Base-by-base conservation (phyloP, 306 rosid genomes). In the Ceratonia siliqua region DNA sequence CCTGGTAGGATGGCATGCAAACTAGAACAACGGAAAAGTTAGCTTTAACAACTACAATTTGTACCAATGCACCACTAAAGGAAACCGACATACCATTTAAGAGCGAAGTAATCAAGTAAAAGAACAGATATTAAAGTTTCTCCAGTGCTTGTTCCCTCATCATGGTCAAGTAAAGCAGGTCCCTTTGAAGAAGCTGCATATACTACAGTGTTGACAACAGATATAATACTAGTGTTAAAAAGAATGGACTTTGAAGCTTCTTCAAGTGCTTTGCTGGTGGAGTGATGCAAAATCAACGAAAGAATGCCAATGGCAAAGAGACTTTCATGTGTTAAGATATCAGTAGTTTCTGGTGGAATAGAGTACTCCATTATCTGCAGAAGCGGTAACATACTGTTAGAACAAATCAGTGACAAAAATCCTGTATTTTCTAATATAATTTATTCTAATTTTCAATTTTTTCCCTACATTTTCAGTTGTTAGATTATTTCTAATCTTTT, bases 161-260 rank as follows among this genome's bases (percentile, higher is more conserved):
- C 88, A 30, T 83, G 82, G 71, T 90, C 97, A 70, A 77, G 75
- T 84, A 94, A 83, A 75, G 97, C 94, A 67, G 94, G 91, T 46
- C 97, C 98, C 73, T 88, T 87, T 62, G 86, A 78, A 77, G 85
- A 76, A 36, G 94, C 93, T 45, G 84, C 86, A 45, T 66, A 57
- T 62, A 91, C 76, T 61, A 77, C 53, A 6, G 78, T 75, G 84
- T 88, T 87, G 73, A 79, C 85, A 54, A 74, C n/a, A 54, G 90
- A 78, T 72, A 77, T 75, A 59, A 88, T 43, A 68, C 82, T 61
- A 77, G 92, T 81, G 81, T 89, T 89, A 30, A 83, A 87, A 68
- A 87, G 80, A 43, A 94, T 84, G 61, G 80, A 42, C 86, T 91
- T 94, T 46, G 97, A 84, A 85, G 95, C 85, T 85, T 87, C 96